These are phyloP conservation scores for Striga asiatica DNA, from an alignment of 257 asterid genomes.

Conservation along the genomic window DNA sequence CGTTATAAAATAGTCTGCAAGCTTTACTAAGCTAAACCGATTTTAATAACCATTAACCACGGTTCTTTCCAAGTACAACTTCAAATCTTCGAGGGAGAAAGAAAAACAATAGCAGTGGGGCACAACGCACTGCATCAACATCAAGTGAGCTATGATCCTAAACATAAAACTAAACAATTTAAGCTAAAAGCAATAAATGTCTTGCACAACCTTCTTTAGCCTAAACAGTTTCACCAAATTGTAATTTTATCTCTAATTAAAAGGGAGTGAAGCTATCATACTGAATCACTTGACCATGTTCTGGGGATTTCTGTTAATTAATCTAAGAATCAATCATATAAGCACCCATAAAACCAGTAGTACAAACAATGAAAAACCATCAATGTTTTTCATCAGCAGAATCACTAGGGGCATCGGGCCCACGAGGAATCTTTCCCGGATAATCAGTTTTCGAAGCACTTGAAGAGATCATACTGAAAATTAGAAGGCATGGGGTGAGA, in stretches of 20 bases:
- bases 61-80: no score
- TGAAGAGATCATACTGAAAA: constrained; percentile 49
- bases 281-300: neutral
- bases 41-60: no score
- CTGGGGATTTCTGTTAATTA: neutral
- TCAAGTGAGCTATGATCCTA: no score
- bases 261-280: neutral
- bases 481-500: neutral
- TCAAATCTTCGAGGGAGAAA: no score
- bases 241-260: neutral
- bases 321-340: no score
- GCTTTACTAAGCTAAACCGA: no score
- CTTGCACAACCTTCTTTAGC: neutral
- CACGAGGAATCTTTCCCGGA: constrained; percentile 63
- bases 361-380: no score
- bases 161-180: no score
- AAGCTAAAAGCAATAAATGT: neutral
- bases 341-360: no score
- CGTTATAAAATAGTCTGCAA: no score
- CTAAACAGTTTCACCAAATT: neutral
- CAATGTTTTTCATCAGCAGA: constrained; percentile 19
- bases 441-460: constrained; percentile 45
- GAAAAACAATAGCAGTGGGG: no score
- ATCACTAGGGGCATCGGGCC: constrained; percentile 53
- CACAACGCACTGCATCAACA: no score